Evolutionary conservation across 768 basidiomycete genomes (phyloP).

Genomic region (Lactifluus piperatus): DNA sequence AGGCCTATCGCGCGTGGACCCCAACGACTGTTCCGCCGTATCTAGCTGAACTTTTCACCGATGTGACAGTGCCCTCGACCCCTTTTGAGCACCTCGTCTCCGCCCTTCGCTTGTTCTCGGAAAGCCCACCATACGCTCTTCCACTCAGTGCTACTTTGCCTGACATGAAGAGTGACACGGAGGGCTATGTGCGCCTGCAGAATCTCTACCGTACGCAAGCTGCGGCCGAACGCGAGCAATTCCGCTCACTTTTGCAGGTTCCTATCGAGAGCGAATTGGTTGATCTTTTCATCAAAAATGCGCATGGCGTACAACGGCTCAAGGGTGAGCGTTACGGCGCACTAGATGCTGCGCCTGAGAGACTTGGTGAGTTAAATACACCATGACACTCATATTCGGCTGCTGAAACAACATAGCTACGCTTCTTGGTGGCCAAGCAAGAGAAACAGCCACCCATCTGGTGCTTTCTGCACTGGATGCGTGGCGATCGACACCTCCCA

Average conservation of each 20-base stretch:
- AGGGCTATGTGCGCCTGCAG: constrained; percentile 76
- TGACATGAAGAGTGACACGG: constrained; percentile 92
- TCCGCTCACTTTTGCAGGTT: constrained; percentile 36
- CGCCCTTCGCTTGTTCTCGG: constrained; percentile 62
- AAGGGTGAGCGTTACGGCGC: constrained; percentile 54
- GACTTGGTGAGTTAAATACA: constrained; percentile 36
- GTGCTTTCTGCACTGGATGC: constrained; percentile 54
- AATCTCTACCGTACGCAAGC: constrained; percentile 75
- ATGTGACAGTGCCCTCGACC: neutral
- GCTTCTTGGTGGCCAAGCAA: constrained; percentile 36
- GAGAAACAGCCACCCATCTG: constrained; percentile 60
- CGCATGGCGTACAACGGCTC: constrained; percentile 61
- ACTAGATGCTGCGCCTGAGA: constrained; percentile 40
- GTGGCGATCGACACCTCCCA: constrained; percentile 20
- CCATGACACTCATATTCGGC: neutral
- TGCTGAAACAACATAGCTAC: constrained; percentile 29
- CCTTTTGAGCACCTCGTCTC: constrained; percentile 34
- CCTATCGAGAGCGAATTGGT: constrained; percentile 45
- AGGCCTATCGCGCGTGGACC: constrained; percentile 78
- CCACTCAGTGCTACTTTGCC: constrained; percentile 85
- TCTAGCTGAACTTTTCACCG: constrained; percentile 15
- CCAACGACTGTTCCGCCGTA: constrained; percentile 34
- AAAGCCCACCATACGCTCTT: constrained; percentile 49
- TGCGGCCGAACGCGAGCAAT: constrained; percentile 51
- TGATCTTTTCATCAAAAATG: constrained; percentile 72